Base-by-base conservation (phyloP, 352 stramenopile genomes). In the Phytophthora agathidicida region DNA sequence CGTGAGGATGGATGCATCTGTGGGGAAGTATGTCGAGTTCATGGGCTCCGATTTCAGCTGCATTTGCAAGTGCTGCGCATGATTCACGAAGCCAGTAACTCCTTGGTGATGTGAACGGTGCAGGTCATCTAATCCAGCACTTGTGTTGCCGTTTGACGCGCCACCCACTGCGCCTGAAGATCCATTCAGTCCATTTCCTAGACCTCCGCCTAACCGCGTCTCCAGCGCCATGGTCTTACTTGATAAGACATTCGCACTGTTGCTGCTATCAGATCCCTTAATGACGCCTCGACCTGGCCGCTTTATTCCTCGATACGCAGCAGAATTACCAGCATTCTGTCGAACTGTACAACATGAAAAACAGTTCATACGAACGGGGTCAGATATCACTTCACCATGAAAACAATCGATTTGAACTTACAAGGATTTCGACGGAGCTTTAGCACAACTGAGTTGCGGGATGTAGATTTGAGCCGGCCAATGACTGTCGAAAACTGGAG, bases 401-500 rank as follows among this genome's bases (percentile, higher is more conserved):
- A 51, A n/a, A 26, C n/a, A 30, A 36, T 45, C 26, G 30, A 41
- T 19, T 37, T n/a, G 9, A 54, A 83, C 79, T 56, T 85, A 92
- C 82, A 92, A 57, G 83, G 83, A 74, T 92, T 92, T 36, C 83
- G 68, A 47, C 83, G 80, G 28, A 92, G 68, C 52, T 90, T 90
- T 32, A 92, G 75, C 60, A 92, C 80, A 42, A 92, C 83, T 13
- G 83, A 92, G 63, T 85, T 92, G 33, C 83, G 76, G 8, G 83
- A 88, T 30, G 78, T 89, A 30, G 83, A 92, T 50, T 92, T 92
- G 31, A 92, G 73, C 1, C 81, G 73, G 2, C 83, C 83, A 52
- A 92, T 92, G 17, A 92, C 81, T 3, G 80, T 92, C n/a, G 79
- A 89, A 51, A 92, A 92, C 52, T 92, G 83, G 4, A 92, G 75